Evolutionary conservation across 1,284 basidiomycete genomes (phyloP), one percentile per base, ranked within the genome.

Genomic region (Stygiomarasmius scandens): DNA sequence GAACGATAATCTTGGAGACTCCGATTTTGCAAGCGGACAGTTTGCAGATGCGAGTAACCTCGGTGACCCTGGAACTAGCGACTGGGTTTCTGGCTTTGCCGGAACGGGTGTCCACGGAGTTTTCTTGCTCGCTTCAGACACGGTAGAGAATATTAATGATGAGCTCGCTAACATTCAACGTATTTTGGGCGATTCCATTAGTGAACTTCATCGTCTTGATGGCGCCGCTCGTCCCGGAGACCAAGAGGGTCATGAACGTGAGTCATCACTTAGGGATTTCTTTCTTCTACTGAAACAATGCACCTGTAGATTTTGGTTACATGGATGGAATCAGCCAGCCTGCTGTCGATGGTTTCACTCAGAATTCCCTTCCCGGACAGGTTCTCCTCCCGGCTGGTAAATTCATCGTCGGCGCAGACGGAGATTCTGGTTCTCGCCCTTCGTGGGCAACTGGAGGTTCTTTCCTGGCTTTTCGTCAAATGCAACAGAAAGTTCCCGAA

Each of bases 301-400:
- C 14, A 3, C 24, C 20, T n/a, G n/a, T n/a, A 55, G 69, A 71
- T 61, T 74, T 73, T 50, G 76, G 74, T 10, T 77, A 72, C 64
- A 63, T 74, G 61, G 76, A 78, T 57, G 76, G 76, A 4, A 74
- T 77, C 57, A 73, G 72, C 29, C 70, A 75, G 49, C 76, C 76
- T 3, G 73, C 69, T 1, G 69, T 77, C 36, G 58, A 66, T n/a
- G 67, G 70, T 8, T 71, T 75, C 0, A 46, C 23, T 19, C 49
- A 14, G 10, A 69, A 65, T 23, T 66, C 67, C 12, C 60, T 67
- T 19, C 74, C 74, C 3, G 75, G 75, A 12, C 75, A 75, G 59
- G 63, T 64, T 32, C 60, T 66, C 16, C 65, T 73, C 49, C 51
- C 49, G 0, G 64, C 70, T 49, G 77, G 76, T 34, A 58, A 70